These are phyloP conservation scores for Scutellaria galericulata DNA, from an alignment of 257 asterid genomes.

Conservation along the genomic window DNA sequence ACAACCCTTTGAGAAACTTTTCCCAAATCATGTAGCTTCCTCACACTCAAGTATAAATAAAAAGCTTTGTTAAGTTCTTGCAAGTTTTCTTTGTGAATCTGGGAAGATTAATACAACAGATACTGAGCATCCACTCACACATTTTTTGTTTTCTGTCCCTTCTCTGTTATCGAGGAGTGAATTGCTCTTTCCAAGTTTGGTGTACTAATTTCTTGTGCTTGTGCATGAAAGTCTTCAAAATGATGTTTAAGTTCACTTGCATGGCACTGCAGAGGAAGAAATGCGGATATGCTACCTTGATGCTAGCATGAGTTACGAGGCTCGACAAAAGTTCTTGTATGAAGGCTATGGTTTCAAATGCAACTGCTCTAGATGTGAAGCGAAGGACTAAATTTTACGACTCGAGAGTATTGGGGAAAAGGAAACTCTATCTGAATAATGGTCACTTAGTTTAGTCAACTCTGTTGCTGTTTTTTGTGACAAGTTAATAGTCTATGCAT, in stretches of 20 bases:
- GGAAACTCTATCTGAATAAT: not conserved
- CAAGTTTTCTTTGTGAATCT: slow-evolving; percentile 21
- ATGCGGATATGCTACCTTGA: slow-evolving; percentile 83
- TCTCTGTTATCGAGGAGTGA: slow-evolving; percentile 4
- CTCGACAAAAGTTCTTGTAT: slow-evolving; percentile 60
- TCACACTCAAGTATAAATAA: not conserved
- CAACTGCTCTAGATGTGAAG: slow-evolving; percentile 72
- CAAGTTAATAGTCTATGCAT: not conserved
- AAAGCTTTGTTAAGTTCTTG: not conserved
- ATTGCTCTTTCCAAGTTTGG: not conserved
- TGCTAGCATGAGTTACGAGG: slow-evolving; percentile 79
- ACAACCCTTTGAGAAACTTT: not conserved
- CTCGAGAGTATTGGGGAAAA: not conserved
- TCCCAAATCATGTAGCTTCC: not conserved
- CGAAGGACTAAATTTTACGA: slow-evolving; percentile 49
- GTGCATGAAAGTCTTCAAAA: not conserved
- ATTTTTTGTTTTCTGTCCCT: not conserved
- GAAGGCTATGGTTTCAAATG: slow-evolving; percentile 83
- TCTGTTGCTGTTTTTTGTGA: not conserved
- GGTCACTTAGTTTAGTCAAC: slow-evolving; percentile 9
- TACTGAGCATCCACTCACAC: not conserved
- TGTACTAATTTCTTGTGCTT: not conserved
- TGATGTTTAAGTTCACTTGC: slow-evolving; percentile 16
- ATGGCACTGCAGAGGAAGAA: slow-evolving; percentile 72
- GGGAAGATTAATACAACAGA: slow-evolving; percentile 7